These are phyloP conservation scores for Amniculicola lignicola DNA, from an alignment of 495 filamentous ascomycete species.

Conservation along the genomic window DNA sequence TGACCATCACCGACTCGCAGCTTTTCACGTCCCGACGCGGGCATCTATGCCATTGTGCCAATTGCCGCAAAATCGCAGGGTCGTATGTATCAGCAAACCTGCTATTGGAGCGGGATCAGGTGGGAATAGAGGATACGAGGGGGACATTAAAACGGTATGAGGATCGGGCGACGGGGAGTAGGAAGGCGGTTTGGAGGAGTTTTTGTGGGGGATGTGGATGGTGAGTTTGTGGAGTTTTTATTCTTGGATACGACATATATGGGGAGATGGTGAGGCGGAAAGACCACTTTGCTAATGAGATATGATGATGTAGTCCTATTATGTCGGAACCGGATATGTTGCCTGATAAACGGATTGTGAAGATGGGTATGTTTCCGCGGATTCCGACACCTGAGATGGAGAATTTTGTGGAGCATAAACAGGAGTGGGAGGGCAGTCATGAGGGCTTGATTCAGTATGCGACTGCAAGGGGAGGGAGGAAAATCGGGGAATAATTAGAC, in stretches of 20 bases:
- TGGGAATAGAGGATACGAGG: constrained; percentile 40
- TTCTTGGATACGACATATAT: constrained; percentile 1
- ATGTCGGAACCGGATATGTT: constrained; percentile 37
- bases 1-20: constrained; percentile 41
- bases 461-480: constrained; percentile 16
- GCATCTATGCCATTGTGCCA: constrained; percentile 41
- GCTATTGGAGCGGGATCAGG: constrained; percentile 43
- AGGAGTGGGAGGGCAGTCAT: constrained; percentile 42
- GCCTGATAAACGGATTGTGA: constrained; percentile 41
- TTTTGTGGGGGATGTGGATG: constrained; percentile 45
- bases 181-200: constrained; percentile 41
- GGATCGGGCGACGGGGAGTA: constrained; percentile 41
- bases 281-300: background rate
- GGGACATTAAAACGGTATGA: constrained; percentile 41
- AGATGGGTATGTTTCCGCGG: constrained; percentile 46
- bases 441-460: constrained; percentile 13
- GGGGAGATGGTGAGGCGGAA: background rate
- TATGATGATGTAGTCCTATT: constrained; percentile 39
- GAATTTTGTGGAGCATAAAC: constrained; percentile 39
- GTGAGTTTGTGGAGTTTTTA: constrained; percentile 36
- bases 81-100: constrained; percentile 41
- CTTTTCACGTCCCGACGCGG: constrained; percentile 43
- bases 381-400: constrained; percentile 46
- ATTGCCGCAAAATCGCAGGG: constrained; percentile 46
- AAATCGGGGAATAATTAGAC: constrained; percentile 12